These are phyloP conservation scores for Phaeosphaeriaceae sp. DNA, from an alignment of 2,329 filamentous ascomycete genomes.

Conservation along the genomic window DNA sequence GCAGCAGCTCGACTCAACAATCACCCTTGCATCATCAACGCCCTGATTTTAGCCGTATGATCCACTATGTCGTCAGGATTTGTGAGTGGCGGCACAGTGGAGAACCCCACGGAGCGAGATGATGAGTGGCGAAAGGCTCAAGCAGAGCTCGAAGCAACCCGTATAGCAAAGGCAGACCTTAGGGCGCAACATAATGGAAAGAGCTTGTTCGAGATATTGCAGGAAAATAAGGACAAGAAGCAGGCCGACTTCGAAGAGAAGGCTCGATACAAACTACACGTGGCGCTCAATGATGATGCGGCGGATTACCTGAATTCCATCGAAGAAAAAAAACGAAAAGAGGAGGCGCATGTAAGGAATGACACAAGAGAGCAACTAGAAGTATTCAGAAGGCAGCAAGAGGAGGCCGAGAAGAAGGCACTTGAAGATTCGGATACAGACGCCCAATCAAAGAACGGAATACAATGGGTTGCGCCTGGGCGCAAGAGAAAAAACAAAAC, in stretches of 20 bases:
- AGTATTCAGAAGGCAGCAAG: constrained; percentile 63
- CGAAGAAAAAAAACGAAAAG: constrained; percentile 61
- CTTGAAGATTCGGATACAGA: constrained; percentile 49
- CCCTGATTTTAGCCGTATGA: constrained; percentile 16
- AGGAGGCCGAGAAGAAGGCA: constrained; percentile 61
- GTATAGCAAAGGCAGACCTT: constrained; percentile 61
- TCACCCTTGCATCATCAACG: constrained; percentile 7
- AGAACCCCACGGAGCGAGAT: constrained; percentile 51
- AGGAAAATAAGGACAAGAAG: constrained; percentile 88
- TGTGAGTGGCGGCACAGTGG: constrained; percentile 58
- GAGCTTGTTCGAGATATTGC: constrained; percentile 74
- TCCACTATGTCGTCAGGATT: constrained; percentile 56
- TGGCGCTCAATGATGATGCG: constrained; percentile 80
- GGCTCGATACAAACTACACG: constrained; percentile 75
- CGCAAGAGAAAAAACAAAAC: constrained; percentile 60
- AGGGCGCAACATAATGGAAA: constrained; percentile 60
- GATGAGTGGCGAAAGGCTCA: constrained; percentile 71
- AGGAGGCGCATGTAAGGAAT: constrained; percentile 63
- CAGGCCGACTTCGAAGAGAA: constrained; percentile 82
- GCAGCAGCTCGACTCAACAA: not conserved
- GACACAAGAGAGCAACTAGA: constrained; percentile 66
- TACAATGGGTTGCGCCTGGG: constrained; percentile 57
- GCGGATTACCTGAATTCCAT: constrained; percentile 72
- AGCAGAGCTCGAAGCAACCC: constrained; percentile 67
- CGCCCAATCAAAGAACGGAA: constrained; percentile 48